phyloP scores from a whole-genome alignment of 768 basidiomycete species.

The Rickenella mellea region DNA sequence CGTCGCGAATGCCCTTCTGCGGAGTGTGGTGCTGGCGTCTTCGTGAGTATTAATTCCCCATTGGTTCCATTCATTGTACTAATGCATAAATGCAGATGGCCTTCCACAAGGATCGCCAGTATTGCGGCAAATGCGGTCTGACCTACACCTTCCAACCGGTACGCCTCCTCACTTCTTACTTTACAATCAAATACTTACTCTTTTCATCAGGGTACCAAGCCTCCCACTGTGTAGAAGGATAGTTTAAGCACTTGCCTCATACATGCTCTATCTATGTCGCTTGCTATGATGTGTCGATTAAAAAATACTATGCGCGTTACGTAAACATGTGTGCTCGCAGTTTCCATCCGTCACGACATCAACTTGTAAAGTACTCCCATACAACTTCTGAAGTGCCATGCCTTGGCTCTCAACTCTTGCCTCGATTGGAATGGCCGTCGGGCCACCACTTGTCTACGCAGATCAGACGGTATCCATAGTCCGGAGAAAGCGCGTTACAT shows the following conservation, averaged over 20 bases:
- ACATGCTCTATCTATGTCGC: no score
- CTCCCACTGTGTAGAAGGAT: slow-evolving; percentile 1
- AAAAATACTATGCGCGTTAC: no score
- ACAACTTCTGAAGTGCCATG: no score
- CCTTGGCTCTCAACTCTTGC: slow-evolving; percentile 62
- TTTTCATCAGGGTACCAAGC: neutral
- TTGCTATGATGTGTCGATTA: no score
- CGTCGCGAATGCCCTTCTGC: slow-evolving; percentile 86
- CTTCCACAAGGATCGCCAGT: slow-evolving; percentile 96
- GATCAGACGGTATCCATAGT: slow-evolving; percentile 80
- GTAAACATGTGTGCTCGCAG: no score
- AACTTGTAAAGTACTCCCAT: no score
- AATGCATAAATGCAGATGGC: slow-evolving; percentile 62
- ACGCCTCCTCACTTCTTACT: neutral
- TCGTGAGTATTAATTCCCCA: slow-evolving; percentile 51
- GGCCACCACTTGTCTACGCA: slow-evolving; percentile 76
- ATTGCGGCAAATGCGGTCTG: slow-evolving; percentile 91
- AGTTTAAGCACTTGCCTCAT: no score
- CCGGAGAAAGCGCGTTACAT: slow-evolving; percentile 48
- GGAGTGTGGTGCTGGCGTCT: slow-evolving; percentile 29
- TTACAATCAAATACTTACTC: neutral
- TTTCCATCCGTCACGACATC: no score
- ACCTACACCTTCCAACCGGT: slow-evolving; percentile 73
- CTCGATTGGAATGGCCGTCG: slow-evolving; percentile 77
- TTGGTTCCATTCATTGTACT: neutral